These are phyloP conservation scores for Coemansia sp. DNA, from an alignment of 192 early-diverging fungal species.

Conservation along the genomic window DNA sequence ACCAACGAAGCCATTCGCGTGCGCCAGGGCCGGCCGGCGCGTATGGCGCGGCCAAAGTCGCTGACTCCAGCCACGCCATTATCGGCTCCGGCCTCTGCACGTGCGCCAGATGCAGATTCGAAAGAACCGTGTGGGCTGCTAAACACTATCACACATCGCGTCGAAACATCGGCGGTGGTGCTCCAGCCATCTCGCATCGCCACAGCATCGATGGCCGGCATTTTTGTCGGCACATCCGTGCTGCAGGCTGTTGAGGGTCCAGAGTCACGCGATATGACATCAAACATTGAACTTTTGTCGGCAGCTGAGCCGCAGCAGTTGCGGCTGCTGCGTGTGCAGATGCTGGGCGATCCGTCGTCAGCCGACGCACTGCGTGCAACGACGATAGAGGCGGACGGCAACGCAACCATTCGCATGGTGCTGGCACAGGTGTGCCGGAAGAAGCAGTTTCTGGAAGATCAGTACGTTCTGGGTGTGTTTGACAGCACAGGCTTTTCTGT, in stretches of 20 bases:
- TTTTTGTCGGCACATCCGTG: conserved; percentile 35
- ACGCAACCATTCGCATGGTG: conserved; percentile 75
- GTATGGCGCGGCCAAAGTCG: conserved; percentile 39
- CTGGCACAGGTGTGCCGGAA: conserved; percentile 85
- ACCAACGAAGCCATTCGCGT: conserved; percentile 51
- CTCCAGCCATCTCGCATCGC: conserved; percentile 42
- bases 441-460: conserved; percentile 77
- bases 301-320: conserved; percentile 10
- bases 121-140: conserved; percentile 6
- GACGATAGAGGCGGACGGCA: conserved; percentile 72
- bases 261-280: neutral
- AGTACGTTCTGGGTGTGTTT: conserved; percentile 83
- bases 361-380: conserved; percentile 85
- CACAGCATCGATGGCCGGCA: conserved; percentile 31
- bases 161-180: conserved; percentile 24
- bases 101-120: neutral
- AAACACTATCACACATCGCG: conserved; percentile 13
- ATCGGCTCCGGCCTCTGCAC: neutral
- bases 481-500: conserved; percentile 68
- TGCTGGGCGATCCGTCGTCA: conserved; percentile 24
- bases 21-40: conserved; percentile 40
- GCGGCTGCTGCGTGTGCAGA: conserved; percentile 32
- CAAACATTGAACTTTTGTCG: neutral
- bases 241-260: conserved; percentile 7
- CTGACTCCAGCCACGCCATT: conserved; percentile 7